These are phyloP conservation scores for Euphorbia tirucalli DNA, from an alignment of 345 rosid genomes.

Conservation along the genomic window DNA sequence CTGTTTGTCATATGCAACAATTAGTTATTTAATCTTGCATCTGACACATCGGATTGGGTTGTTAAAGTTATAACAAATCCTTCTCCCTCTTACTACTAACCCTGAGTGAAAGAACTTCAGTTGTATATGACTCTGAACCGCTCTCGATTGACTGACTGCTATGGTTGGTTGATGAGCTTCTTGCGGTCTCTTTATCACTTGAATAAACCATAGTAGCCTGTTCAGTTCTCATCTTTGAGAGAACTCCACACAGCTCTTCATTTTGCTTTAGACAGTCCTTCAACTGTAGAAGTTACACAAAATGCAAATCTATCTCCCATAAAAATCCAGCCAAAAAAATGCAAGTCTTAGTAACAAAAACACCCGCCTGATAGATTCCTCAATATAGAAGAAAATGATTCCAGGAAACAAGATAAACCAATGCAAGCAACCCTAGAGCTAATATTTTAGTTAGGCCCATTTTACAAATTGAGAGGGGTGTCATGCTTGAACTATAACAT, in stretches of 20 bases:
- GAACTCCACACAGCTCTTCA: slow-evolving; percentile 68
- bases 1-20: background rate
- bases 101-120: slow-evolving; percentile 68
- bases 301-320: background rate
- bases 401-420: background rate
- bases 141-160: slow-evolving; percentile 31
- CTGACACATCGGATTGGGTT: background rate
- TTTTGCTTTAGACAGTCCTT: slow-evolving; percentile 85
- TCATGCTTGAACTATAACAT: background rate
- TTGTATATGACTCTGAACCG: slow-evolving; percentile 35
- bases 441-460: background rate
- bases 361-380: background rate
- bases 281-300: slow-evolving; percentile 43
- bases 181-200: slow-evolving; percentile 20
- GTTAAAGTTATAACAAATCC: background rate
- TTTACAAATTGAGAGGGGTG: background rate
- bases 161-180: slow-evolving; percentile 27
- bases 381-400: background rate
- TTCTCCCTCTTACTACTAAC: slow-evolving; percentile 29
- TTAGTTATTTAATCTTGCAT: slow-evolving; percentile 2
- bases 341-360: background rate
- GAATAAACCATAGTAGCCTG: slow-evolving; percentile 42
- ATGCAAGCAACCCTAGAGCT: background rate
- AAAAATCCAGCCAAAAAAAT: background rate
- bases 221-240: slow-evolving; percentile 71